Base-by-base conservation (phyloP, 148 eudicot species). In the Vaccinium darrowii region DNA sequence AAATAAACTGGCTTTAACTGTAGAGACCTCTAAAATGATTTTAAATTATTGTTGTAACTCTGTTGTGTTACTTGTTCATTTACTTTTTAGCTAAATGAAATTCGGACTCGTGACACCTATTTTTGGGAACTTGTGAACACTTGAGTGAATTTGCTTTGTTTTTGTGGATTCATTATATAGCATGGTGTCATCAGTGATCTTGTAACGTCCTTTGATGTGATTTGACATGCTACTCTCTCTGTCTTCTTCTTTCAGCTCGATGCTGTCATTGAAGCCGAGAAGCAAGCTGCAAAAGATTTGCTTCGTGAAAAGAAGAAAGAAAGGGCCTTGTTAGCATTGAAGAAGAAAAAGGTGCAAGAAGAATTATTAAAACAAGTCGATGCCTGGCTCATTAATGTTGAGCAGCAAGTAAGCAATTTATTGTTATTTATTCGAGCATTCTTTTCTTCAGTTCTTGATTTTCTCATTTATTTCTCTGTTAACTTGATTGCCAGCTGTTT, bases 221-320 rank as follows among this genome's bases (percentile, higher is more conserved):
- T 72, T 72, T 86, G 84, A 82, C 63, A 51, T 81, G 43, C 33
- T 82, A 12, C 51, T 78, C 27, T 78, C 27, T 80, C 14, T 83
- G 6, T 73, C 33, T 39, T 16, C 81, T 89, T 81, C 82, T 83
- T 88, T 91, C 92, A 97, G 99, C 95, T 97, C 79, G 99, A 95
- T 83, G 91, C 91, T 69, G 98, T 97, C 77, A 97, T 97, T 78
- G 98, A 95, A 86, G 99, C 99, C 83, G 98, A 97, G 88, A 97
- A 92, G 88, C 98, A 97, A 90, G 98, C 99, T 69, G 98, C 99
- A 73, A 91, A 90, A 87, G 96, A 97, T 84, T 92, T 97, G 87
- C 90, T 97, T 81, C 98, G 93, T 80, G 98, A 97, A 83, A 97
- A 95, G 94, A 97, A 90, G 89, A 97, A 97, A 91, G 99, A 97